phyloP scores from a whole-genome alignment of 441 rosid genomes.

The Croton laevigatus region DNA sequence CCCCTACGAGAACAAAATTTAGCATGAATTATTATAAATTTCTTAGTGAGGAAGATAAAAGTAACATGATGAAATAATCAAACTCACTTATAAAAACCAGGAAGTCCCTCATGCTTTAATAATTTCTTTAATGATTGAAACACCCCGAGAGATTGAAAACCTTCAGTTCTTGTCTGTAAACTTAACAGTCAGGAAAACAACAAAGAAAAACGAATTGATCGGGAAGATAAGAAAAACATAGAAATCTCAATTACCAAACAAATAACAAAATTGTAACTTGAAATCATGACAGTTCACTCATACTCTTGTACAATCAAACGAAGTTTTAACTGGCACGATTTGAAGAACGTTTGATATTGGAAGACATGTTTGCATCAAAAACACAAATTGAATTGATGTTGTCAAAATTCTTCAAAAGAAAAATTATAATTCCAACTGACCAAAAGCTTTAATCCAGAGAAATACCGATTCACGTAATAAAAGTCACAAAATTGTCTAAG shows the following conservation, averaged over 20 bases:
- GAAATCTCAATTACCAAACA: conserved; percentile 3
- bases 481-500: neutral
- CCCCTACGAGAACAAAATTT: conserved; percentile 49
- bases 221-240: conserved; percentile 4
- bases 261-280: neutral
- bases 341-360: neutral
- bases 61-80: conserved; percentile 7
- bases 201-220: neutral
- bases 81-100: conserved; percentile 82
- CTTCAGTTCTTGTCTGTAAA: conserved; percentile 76
- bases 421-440: neutral
- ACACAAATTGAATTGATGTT: neutral
- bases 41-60: neutral
- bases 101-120: conserved; percentile 74
- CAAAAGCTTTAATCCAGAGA: conserved; percentile 1
- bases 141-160: conserved; percentile 77
- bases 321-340: neutral
- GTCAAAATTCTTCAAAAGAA: neutral
- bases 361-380: neutral
- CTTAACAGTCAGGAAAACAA: conserved; percentile 3
- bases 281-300: neutral
- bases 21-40: conserved; percentile 20
- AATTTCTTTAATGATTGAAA: conserved; percentile 67
- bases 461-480: neutral
- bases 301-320: neutral